Percentiles rank a stretch among this genome's conserved stretches.
Conservation (phyloP, 1,139 yeast genomes). For the Hemisphaericaspora subhashii region DNA sequence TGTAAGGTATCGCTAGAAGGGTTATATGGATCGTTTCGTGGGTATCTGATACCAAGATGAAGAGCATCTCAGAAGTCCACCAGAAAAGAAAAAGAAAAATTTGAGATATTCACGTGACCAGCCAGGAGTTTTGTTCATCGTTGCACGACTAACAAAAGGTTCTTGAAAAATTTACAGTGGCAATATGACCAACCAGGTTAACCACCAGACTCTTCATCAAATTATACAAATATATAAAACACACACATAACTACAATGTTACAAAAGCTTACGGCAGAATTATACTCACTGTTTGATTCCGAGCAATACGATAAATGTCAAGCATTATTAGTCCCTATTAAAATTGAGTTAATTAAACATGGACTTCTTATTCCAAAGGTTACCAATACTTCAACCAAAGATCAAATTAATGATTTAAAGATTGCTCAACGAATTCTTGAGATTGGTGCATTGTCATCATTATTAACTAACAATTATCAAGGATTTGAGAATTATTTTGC, state of each 20-base stretch:
- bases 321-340: constrained; percentile 65
- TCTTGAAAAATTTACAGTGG: not conserved
- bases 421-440: constrained; percentile 83
- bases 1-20: not conserved
- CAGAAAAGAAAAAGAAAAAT: not conserved
- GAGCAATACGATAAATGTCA: constrained; percentile 64
- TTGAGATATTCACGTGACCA: constrained; percentile 2
- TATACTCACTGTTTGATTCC: constrained; percentile 61
- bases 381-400: constrained; percentile 35
- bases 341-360: constrained; percentile 75
- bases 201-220: not conserved
- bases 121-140: not conserved
- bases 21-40: too few species aligned
- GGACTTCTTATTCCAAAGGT: constrained; percentile 73
- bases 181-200: not conserved
- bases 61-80: constrained; percentile 3
- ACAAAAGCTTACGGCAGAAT: constrained; percentile 61
- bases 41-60: too few species aligned
- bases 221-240: not conserved
- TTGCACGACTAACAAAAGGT: not conserved
- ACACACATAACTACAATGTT: constrained; percentile 32
- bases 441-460: constrained; percentile 78
- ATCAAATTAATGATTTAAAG: constrained; percentile 62
- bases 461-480: constrained; percentile 61
- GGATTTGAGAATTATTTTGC: constrained; percentile 71